Evolutionary conservation across 1,284 basidiomycete species (phyloP).

Genomic region (Gastroboletus turbinatus): DNA sequence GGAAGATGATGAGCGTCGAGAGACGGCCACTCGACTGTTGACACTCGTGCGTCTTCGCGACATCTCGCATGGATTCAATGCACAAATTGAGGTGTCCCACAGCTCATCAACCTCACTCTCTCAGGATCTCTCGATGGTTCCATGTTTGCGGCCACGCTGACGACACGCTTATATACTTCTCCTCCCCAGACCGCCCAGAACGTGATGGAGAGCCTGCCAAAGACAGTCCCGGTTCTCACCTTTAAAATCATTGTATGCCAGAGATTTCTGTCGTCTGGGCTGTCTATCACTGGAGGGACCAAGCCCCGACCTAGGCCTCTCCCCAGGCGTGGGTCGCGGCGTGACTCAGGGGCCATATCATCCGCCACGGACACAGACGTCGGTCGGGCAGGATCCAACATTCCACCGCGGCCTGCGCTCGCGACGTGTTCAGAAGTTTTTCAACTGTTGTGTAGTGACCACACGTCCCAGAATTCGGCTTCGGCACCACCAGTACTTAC

Average conservation of each 20-base stretch:
- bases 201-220: conserved; percentile 44
- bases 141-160: conserved; percentile 49
- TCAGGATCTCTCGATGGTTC: conserved; percentile 48
- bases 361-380: conserved; percentile 10
- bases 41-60: conserved; percentile 42
- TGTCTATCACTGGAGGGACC: conserved; percentile 14
- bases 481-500: conserved; percentile 16
- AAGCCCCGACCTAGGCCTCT: conserved; percentile 36
- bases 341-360: conserved; percentile 4
- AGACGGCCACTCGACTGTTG: conserved; percentile 51
- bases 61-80: neutral
- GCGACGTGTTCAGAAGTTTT: conserved; percentile 17
- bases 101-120: conserved; percentile 58
- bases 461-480: conserved; percentile 30
- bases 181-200: conserved; percentile 34
- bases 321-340: conserved; percentile 28
- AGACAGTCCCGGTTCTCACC: conserved; percentile 38
- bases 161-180: conserved; percentile 44
- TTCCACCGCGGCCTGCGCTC: conserved; percentile 18
- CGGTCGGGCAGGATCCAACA: conserved; percentile 13
- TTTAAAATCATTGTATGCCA: conserved; percentile 54
- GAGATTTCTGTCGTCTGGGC: conserved; percentile 38
- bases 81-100: conserved; percentile 5
- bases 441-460: conserved; percentile 20
- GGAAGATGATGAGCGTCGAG: conserved; percentile 38